These are phyloP conservation scores for Beauveria bassiana DNA, from an alignment of 2,329 filamentous ascomycete species.

Conservation along the genomic window DNA sequence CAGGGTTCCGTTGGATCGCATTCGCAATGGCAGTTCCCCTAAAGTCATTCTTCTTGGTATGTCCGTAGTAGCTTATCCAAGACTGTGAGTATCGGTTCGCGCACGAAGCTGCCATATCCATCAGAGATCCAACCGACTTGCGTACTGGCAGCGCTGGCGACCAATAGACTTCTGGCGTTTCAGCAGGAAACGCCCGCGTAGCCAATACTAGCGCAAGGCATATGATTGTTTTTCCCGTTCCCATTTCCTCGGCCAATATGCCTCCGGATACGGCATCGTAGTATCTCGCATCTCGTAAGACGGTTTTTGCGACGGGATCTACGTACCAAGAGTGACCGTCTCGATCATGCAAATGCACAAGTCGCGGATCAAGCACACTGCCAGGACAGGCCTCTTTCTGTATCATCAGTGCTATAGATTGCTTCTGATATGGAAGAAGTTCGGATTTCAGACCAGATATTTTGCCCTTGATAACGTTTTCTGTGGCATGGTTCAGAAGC, in stretches of 20 bases:
- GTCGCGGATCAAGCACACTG: constrained; percentile 63
- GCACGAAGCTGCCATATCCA: constrained; percentile 68
- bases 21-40: constrained; percentile 47
- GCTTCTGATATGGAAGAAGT: constrained; percentile 71
- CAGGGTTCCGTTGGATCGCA: constrained; percentile 50
- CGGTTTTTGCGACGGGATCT: constrained; percentile 53
- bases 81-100: constrained; percentile 60
- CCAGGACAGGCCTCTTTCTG: constrained; percentile 65
- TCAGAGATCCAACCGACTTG: constrained; percentile 51
- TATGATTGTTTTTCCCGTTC: constrained; percentile 80
- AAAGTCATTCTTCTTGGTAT: constrained; percentile 35
- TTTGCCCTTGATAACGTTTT: constrained; percentile 44
- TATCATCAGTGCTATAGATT: constrained; percentile 76
- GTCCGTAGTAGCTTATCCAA: constrained; percentile 60
- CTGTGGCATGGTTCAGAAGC: constrained; percentile 45
- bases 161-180: constrained; percentile 55
- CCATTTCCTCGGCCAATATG: constrained; percentile 75
- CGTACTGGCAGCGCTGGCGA: constrained; percentile 28
- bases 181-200: constrained; percentile 61
- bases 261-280: constrained; percentile 73
- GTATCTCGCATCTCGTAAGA: constrained; percentile 57
- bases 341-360: constrained; percentile 54
- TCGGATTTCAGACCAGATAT: constrained; percentile 53
- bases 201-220: constrained; percentile 70
- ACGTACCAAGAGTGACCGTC: constrained; percentile 59